phyloP scores from a whole-genome alignment of 148 eudicot genomes.

The Bassia scoparia region DNA sequence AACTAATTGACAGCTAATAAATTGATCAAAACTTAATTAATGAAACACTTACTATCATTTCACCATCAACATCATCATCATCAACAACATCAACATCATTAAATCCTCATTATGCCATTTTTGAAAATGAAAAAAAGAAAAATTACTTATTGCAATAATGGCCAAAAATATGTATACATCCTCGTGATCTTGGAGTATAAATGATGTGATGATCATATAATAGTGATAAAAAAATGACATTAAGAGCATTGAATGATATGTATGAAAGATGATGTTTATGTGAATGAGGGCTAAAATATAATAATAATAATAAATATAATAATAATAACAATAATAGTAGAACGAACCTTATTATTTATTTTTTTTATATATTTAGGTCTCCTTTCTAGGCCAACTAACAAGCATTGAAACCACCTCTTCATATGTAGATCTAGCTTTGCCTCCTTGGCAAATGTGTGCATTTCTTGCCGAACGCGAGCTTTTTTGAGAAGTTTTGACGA shows the following conservation, averaged over 20 bases:
- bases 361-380: slow-evolving; percentile 37
- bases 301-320: too few relatives aligned
- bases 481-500: slow-evolving; percentile 57
- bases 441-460: slow-evolving; percentile 80
- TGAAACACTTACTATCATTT: slow-evolving; percentile 6
- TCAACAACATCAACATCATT: slow-evolving; percentile 10
- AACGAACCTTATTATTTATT: too few relatives aligned
- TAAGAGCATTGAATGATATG: too few relatives aligned
- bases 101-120: slow-evolving; percentile 1
- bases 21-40: slow-evolving; percentile 13
- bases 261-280: not conserved
- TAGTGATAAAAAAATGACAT: too few relatives aligned
- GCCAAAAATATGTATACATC: not conserved
- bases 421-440: slow-evolving; percentile 87
- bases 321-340: too few relatives aligned
- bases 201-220: not conserved
- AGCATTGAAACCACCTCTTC: slow-evolving; percentile 91
- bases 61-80: slow-evolving; percentile 8
- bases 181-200: not conserved
- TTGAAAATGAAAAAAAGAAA: not conserved
- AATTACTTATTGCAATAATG: slow-evolving; percentile 9
- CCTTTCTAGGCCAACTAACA: slow-evolving; percentile 66
- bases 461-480: slow-evolving; percentile 68
- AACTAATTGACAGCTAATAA: slow-evolving; percentile 24
- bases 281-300: not conserved